A percentile compares a stretch with the other conserved stretches of the same genome.
Conservation (phyloP, 345 rosid genomes). For the Heritiera littoralis region DNA sequence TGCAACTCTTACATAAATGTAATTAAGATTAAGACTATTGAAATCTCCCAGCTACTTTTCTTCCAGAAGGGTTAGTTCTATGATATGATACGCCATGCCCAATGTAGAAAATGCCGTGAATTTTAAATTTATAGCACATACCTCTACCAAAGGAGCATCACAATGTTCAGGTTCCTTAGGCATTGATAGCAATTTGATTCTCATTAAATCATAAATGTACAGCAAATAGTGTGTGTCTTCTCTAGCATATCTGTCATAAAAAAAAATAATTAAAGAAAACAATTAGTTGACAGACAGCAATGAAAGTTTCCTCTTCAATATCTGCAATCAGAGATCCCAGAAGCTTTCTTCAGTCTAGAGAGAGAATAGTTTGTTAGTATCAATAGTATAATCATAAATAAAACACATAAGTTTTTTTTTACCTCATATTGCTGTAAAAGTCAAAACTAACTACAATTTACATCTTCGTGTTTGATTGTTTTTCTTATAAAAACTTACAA, state of each 20-base stretch:
- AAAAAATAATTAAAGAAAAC: constrained; percentile 23
- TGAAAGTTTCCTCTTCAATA: not conserved
- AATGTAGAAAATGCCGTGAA: not conserved
- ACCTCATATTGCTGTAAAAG: not conserved
- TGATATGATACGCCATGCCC: not conserved
- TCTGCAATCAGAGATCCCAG: not conserved
- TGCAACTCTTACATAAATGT: not conserved
- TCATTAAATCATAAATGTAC: constrained; percentile 80
- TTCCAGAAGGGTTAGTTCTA: not conserved
- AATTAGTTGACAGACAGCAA: constrained; percentile 14
- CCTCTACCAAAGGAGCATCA: constrained; percentile 72
- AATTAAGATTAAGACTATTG: not conserved
- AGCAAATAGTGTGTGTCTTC: constrained; percentile 94
- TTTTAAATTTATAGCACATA: constrained; percentile 26
- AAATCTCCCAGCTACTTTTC: not conserved
- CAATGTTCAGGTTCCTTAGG: constrained; percentile 44
- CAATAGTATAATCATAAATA: not conserved
- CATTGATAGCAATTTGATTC: constrained; percentile 40
- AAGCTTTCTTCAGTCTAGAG: not conserved
- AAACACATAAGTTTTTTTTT: not conserved
- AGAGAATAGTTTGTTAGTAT: not conserved
- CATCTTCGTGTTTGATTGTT: not conserved
- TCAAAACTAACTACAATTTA: not conserved
- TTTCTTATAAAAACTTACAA: not conserved
- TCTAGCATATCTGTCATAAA: constrained; percentile 76